These are phyloP conservation scores for Claviceps pazoutovae DNA, from an alignment of 2,329 filamentous ascomycete species.

Conservation along the genomic window DNA sequence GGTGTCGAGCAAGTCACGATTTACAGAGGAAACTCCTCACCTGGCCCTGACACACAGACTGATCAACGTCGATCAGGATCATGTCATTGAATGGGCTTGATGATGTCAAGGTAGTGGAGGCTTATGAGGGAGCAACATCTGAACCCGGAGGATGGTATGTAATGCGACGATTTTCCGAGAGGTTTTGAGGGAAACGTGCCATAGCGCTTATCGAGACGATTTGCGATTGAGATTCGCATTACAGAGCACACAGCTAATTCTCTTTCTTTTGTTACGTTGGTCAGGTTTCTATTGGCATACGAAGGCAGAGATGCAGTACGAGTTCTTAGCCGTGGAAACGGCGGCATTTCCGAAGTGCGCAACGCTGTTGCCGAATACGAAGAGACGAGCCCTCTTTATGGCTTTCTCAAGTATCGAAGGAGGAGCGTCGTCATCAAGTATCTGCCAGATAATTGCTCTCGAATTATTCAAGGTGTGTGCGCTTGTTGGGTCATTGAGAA, in stretches of 20 bases:
- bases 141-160: constrained; percentile 91
- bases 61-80: constrained; percentile 10
- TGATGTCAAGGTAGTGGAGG: constrained; percentile 64
- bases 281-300: constrained; percentile 91
- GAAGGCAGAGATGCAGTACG: constrained; percentile 76
- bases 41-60: neutral
- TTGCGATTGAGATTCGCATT: neutral
- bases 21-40: neutral
- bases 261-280: neutral
- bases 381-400: constrained; percentile 79
- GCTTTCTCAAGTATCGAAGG: constrained; percentile 77
- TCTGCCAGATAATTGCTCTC: constrained; percentile 77
- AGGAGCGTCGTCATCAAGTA: constrained; percentile 89
- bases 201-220: neutral
- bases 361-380: constrained; percentile 64
- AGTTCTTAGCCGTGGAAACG: constrained; percentile 60
- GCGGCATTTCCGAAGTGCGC: constrained; percentile 74
- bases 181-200: too few species aligned
- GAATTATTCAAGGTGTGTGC: constrained; percentile 72
- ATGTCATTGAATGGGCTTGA: constrained; percentile 98
- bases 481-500: neutral
- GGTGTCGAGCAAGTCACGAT: neutral
- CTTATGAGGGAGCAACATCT: constrained; percentile 62
- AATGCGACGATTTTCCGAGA: neutral
- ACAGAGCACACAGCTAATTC: neutral